phyloP scores from a whole-genome alignment of 345 rosid species.

The Linum trigynum region DNA sequence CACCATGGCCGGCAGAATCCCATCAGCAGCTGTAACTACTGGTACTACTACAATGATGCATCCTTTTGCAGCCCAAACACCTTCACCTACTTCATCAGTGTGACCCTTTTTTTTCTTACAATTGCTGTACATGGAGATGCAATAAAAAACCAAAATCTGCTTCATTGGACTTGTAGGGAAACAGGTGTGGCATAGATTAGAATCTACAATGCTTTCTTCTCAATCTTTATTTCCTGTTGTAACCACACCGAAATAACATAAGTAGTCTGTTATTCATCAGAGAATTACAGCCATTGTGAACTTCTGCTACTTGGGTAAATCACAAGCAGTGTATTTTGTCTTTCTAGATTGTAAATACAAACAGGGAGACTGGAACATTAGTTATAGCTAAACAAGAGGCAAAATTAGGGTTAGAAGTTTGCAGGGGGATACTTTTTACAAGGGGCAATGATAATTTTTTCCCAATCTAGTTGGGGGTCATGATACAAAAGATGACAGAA shows the following conservation, averaged over 20 bases:
- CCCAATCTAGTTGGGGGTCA: neutral
- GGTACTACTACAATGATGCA: neutral
- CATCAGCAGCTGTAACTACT: neutral
- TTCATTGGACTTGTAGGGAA: too few relatives aligned
- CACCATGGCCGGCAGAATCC: slow-evolving; percentile 6
- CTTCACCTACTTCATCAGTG: neutral
- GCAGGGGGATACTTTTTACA: neutral
- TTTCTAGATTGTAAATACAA: neutral
- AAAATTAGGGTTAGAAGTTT: neutral
- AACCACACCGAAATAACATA: too few relatives aligned
- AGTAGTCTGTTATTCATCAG: too few relatives aligned
- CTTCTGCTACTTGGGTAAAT: neutral
- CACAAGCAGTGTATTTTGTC: neutral
- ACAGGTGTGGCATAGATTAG: too few relatives aligned
- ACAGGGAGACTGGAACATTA: neutral
- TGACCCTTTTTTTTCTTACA: neutral
- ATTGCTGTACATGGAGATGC: too few relatives aligned
- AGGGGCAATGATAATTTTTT: slow-evolving; percentile 8
- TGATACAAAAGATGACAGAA: neutral
- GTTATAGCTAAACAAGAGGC: neutral
- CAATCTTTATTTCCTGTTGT: too few relatives aligned
- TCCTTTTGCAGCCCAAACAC: neutral
- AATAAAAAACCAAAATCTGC: too few relatives aligned
- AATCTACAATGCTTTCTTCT: too few relatives aligned
- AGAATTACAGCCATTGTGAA: too few relatives aligned